These are phyloP conservation scores for Coemansia sp. DNA, from an alignment of 192 early-diverging fungal species.

Conservation along the genomic window DNA sequence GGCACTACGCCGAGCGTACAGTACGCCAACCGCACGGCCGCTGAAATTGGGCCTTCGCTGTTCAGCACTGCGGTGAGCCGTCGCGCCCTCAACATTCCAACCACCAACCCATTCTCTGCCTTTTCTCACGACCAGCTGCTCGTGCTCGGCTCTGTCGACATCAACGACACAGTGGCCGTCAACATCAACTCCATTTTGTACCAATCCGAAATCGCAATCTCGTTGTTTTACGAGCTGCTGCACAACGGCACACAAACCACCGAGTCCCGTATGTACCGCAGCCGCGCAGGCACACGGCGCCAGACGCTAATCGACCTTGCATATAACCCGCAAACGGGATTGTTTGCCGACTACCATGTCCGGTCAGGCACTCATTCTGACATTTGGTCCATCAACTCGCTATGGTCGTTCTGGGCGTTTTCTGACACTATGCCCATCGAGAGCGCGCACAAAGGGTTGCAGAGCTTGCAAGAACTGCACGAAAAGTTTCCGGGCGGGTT, in stretches of 20 bases:
- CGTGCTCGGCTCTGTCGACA: slow-evolving; percentile 55
- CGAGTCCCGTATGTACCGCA: slow-evolving; percentile 19
- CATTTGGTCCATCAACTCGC: slow-evolving; percentile 58
- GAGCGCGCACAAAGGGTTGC: slow-evolving; percentile 45
- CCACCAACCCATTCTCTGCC: slow-evolving; percentile 27
- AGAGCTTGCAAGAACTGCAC: slow-evolving; percentile 41
- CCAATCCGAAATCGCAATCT: slow-evolving; percentile 38
- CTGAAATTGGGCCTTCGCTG: slow-evolving; percentile 21
- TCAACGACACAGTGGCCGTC: slow-evolving; percentile 61
- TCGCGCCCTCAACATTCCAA: slow-evolving; percentile 22
- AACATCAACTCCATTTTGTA: slow-evolving; percentile 72
- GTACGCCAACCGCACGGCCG: slow-evolving; percentile 19
- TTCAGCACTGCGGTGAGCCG: slow-evolving; percentile 21
- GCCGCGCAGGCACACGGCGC: slow-evolving; percentile 47
- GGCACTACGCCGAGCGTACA: slow-evolving; percentile 41
- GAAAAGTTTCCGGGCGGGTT: slow-evolving; percentile 60
- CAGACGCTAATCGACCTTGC: slow-evolving; percentile 57
- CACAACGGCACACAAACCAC: slow-evolving; percentile 15
- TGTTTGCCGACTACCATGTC: slow-evolving; percentile 64
- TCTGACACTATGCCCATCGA: slow-evolving; percentile 19
- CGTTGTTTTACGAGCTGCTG: slow-evolving; percentile 22
- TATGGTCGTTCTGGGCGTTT: slow-evolving; percentile 67
- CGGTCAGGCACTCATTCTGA: slow-evolving; percentile 27
- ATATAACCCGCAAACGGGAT: slow-evolving; percentile 52
- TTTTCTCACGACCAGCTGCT: slow-evolving; percentile 32